phyloP scores from a whole-genome alignment of 192 early-diverging fungal species.

The Ramicandelaber brevisporus region DNA sequence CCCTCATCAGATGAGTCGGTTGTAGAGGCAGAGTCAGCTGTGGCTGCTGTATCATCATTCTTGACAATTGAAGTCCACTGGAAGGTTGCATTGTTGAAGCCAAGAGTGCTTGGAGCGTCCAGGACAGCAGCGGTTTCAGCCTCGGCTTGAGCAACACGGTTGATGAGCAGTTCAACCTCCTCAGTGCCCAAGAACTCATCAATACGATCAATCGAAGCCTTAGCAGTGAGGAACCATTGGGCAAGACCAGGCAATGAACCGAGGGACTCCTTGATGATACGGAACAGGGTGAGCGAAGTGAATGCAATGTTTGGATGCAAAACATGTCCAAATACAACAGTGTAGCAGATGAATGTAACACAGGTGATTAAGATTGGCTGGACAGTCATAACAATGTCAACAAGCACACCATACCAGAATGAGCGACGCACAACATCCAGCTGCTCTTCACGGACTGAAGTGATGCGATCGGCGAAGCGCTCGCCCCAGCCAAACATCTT shows the following conservation, averaged over 20 bases:
- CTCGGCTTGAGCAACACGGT: slow-evolving; percentile 7
- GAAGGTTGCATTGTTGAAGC: background rate
- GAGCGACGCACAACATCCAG: slow-evolving; percentile 23
- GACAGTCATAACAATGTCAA: slow-evolving; percentile 24
- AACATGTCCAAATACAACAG: slow-evolving; percentile 22
- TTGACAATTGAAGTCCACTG: too few species aligned
- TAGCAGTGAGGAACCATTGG: slow-evolving; percentile 25
- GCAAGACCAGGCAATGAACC: slow-evolving; percentile 34
- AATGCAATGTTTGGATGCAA: slow-evolving; percentile 40
- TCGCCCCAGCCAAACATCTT: slow-evolving; percentile 79
- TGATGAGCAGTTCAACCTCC: slow-evolving; percentile 30
- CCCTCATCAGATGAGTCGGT: too few species aligned
- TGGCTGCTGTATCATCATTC: too few species aligned
- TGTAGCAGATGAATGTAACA: slow-evolving; percentile 29
- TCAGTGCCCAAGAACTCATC: slow-evolving; percentile 48
- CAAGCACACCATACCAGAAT: slow-evolving; percentile 18
- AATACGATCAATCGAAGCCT: slow-evolving; percentile 41
- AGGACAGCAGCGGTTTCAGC: background rate
- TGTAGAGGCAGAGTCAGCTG: too few species aligned
- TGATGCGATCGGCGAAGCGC: slow-evolving; percentile 39
- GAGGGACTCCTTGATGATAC: slow-evolving; percentile 35
- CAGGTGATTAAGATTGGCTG: slow-evolving; percentile 32
- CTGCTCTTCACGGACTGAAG: slow-evolving; percentile 34
- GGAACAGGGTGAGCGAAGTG: slow-evolving; percentile 43
- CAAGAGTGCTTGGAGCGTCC: background rate